Evolutionary conservation across 768 basidiomycete species (phyloP), one percentile per base, ranked within the genome.

Genomic region (Mycena rebaudengoi): DNA sequence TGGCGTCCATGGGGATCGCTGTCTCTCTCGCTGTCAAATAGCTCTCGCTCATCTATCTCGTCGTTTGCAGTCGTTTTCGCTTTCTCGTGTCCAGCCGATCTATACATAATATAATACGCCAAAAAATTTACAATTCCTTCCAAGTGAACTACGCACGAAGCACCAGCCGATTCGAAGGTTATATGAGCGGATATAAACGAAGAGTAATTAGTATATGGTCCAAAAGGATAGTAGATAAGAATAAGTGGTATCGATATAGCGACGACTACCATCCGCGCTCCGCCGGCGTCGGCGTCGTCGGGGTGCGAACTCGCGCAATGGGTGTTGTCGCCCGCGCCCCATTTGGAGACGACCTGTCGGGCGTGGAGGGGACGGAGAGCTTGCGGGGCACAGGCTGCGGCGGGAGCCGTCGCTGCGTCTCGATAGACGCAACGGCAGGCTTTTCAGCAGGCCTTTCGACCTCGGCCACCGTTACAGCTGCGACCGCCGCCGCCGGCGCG

Each of bases 1-100:
- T 99, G 69, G 96, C 96, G n/a, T 91, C 94, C 18, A 99, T 99
- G 97, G 97, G 98, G 45, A 98, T 99, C 70, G 88, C 91, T 33
- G 85, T 99, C 51, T 92, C 94, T 48, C 78, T 99, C 49, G 89
- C 92, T 73, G 87, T 96, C 53, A 85, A 76, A 51, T 93, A 78
- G 75, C 48, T 49, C 26, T 58, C 45, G 52, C 23, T 28, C 51
- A 26, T 41, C 43, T 64, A 60, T 64, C 54, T 54, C 51, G 55
- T 37, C 8, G n/a, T 50, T 37, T 4, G 16, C 35, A 39, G 7
- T n/a, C 12, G 26, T n/a, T 33, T 21, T 43, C n/a, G n/a, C n/a
- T n/a, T n/a, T n/a, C n/a, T n/a, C n/a, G n/a, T n/a, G n/a, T n/a
- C n/a, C n/a, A n/a, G n/a, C n/a, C n/a, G n/a, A n/a, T n/a, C n/a